Conservation (phyloP, 2,329 filamentous ascomycete genomes). For the Ophiostoma piceae region DNA sequence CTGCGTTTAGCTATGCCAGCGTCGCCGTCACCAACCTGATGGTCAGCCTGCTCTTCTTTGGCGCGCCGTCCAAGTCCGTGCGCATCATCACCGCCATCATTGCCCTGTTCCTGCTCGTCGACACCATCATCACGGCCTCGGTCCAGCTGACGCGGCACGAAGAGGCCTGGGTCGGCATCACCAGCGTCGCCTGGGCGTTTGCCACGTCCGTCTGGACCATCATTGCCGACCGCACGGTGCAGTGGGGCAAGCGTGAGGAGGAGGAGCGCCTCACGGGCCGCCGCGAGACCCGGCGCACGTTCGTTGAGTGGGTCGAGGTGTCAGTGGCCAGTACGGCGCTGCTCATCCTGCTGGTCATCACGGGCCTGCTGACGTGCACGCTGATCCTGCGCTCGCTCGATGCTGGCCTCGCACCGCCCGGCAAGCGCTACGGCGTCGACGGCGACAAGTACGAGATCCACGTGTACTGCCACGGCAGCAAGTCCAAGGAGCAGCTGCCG, state of each 20-base stretch:
- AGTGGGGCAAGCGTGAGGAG: constrained; percentile 88
- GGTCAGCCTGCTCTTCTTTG: constrained; percentile 79
- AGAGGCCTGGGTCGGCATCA: constrained; percentile 88
- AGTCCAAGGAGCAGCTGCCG: constrained; percentile 55
- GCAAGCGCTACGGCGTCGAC: constrained; percentile 74
- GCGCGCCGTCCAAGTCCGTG: constrained; percentile 72
- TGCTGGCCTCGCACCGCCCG: constrained; percentile 65
- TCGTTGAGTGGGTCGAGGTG: constrained; percentile 80
- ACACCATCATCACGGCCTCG: constrained; percentile 73
- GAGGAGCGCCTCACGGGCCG: constrained; percentile 89
- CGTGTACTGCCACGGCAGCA: constrained; percentile 75
- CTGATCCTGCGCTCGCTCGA: constrained; percentile 77
- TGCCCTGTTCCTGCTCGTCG: constrained; percentile 60
- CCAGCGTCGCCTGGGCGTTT: constrained; percentile 74
- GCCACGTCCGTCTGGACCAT: constrained; percentile 76
- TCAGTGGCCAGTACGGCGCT: constrained; percentile 68
- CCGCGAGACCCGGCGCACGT: constrained; percentile 73
- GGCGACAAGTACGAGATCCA: constrained; percentile 81
- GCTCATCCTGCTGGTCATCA: constrained; percentile 60
- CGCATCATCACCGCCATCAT: constrained; percentile 67
- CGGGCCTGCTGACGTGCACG: constrained; percentile 71
- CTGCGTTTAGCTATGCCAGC: constrained; percentile 76
- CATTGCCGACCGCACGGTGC: constrained; percentile 71
- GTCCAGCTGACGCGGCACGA: constrained; percentile 71
- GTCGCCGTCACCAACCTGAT: constrained; percentile 71